Evolutionary conservation across 495 filamentous ascomycete genomes (phyloP).

Genomic region (Aspergillus campestris): DNA sequence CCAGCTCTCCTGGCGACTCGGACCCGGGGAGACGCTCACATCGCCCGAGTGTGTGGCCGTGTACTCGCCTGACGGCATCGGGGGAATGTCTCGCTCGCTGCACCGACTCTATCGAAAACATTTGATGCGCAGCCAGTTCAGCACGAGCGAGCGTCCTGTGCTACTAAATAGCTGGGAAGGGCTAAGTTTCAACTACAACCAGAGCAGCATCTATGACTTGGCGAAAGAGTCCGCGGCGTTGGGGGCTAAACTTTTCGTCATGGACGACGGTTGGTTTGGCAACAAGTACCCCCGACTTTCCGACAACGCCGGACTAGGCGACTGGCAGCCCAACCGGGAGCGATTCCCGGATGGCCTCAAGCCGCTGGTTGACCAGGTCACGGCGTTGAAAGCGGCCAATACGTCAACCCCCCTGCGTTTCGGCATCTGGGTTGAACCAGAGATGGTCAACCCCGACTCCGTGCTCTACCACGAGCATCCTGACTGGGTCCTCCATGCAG

Average conservation of each 20-base stretch:
- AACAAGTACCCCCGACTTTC: slow-evolving; percentile 41
- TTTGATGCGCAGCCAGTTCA: slow-evolving; percentile 44
- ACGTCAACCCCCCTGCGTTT: slow-evolving; percentile 38
- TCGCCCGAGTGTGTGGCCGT: slow-evolving; percentile 47
- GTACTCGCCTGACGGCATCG: slow-evolving; percentile 42
- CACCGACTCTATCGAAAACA: slow-evolving; percentile 47
- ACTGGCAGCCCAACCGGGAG: slow-evolving; percentile 44
- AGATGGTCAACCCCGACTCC: slow-evolving; percentile 51
- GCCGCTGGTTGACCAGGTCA: slow-evolving; percentile 35
- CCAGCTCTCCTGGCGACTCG: slow-evolving; percentile 40
- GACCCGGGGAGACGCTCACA: slow-evolving; percentile 37
- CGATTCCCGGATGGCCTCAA: slow-evolving; percentile 46
- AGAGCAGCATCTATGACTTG: slow-evolving; percentile 36
- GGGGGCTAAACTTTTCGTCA: slow-evolving; percentile 44
- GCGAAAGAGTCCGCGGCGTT: slow-evolving; percentile 43
- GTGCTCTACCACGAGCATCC: slow-evolving; percentile 45
- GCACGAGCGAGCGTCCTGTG: slow-evolving; percentile 36
- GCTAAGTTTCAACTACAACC: slow-evolving; percentile 40
- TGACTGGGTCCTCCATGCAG: slow-evolving; percentile 47
- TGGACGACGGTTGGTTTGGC: slow-evolving; percentile 54
- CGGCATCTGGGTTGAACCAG: slow-evolving; percentile 50
- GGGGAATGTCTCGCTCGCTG: slow-evolving; percentile 45
- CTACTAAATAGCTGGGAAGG: slow-evolving; percentile 53
- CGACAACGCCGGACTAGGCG: slow-evolving; percentile 43
- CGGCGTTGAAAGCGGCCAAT: slow-evolving; percentile 30